Conservation (phyloP, 2,329 filamentous ascomycete genomes). For the Beauveria sp. region DNA sequence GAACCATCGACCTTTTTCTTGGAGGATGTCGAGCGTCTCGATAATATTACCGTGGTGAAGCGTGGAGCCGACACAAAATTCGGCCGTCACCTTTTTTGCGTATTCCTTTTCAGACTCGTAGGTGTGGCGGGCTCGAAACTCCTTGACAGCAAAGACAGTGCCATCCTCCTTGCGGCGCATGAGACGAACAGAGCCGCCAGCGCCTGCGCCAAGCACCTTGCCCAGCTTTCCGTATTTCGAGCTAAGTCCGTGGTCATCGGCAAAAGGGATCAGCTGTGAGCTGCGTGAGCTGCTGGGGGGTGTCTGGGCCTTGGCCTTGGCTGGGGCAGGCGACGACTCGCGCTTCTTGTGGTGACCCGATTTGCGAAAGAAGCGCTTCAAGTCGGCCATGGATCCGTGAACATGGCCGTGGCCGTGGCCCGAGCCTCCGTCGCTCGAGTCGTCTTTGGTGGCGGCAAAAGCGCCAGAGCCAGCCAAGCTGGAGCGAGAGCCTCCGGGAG, state of each 20-base stretch:
- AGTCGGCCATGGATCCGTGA: constrained; percentile 82
- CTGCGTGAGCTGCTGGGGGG: constrained; percentile 37
- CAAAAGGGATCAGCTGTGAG: constrained; percentile 70
- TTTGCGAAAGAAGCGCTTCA: constrained; percentile 94
- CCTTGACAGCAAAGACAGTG: constrained; percentile 94
- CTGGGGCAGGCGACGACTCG: constrained; percentile 53
- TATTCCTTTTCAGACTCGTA: constrained; percentile 96
- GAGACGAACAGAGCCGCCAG: constrained; percentile 85
- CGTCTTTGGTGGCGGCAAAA: constrained; percentile 25
- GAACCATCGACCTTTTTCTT: constrained; percentile 91
- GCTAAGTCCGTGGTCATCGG: constrained; percentile 82
- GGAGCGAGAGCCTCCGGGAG: constrained; percentile 45
- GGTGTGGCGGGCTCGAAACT: constrained; percentile 84
- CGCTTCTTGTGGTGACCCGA: constrained; percentile 61
- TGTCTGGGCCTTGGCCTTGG: constrained; percentile 42
- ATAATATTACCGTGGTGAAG: constrained; percentile 97
- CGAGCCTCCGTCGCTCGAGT: constrained; percentile 24
- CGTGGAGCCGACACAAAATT: constrained; percentile 96
- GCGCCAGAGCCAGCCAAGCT: constrained; percentile 42
- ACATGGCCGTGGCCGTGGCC: constrained; percentile 17
- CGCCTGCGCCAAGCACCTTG: constrained; percentile 86
- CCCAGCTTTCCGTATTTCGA: constrained; percentile 96
- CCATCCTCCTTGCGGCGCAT: constrained; percentile 92
- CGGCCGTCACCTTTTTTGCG: constrained; percentile 94
- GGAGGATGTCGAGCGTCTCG: constrained; percentile 92